phyloP scores from a whole-genome alignment of 2,329 filamentous ascomycete genomes.

The Talaromyces albobiverticillius region DNA sequence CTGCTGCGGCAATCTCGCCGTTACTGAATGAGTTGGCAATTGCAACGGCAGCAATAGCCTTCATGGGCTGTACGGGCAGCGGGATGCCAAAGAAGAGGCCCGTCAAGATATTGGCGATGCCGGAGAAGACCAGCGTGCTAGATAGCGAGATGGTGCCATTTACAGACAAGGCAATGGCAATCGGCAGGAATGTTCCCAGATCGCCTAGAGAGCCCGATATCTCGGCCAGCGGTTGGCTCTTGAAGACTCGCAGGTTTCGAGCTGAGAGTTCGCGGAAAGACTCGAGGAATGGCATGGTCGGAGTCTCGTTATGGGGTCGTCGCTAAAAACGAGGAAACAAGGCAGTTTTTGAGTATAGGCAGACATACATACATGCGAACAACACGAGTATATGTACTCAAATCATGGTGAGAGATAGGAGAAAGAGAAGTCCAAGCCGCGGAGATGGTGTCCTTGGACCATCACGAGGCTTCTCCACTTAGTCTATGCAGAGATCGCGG shows the following conservation, averaged over 20 bases:
- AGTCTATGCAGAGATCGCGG: too few relatives aligned
- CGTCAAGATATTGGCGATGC: constrained; percentile 79
- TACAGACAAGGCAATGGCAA: constrained; percentile 80
- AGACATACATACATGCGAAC: too few relatives aligned
- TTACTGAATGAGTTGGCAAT: constrained; percentile 66
- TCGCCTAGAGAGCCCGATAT: constrained; percentile 87
- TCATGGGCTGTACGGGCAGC: constrained; percentile 84
- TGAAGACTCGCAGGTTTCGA: constrained; percentile 58
- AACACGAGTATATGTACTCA: too few relatives aligned
- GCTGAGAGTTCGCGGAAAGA: constrained; percentile 27
- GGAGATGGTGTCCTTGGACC: too few relatives aligned
- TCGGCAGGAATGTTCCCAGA: constrained; percentile 81
- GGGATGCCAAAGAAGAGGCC: constrained; percentile 83
- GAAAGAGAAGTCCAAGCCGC: too few relatives aligned
- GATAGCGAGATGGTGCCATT: constrained; percentile 77
- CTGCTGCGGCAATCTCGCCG: constrained; percentile 74
- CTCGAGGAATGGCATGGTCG: constrained; percentile 2
- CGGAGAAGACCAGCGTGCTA: constrained; percentile 83
- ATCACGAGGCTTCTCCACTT: too few relatives aligned
- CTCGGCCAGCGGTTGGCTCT: constrained; percentile 62
- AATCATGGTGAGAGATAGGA: too few relatives aligned
- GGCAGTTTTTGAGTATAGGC: too few relatives aligned
- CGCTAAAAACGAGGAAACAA: too few relatives aligned
- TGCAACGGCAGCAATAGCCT: constrained; percentile 88
- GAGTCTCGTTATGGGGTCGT: too few relatives aligned